Evolutionary conservation across 768 basidiomycete genomes (phyloP).

Genomic region (Tylopilus cervinicoccineus): DNA sequence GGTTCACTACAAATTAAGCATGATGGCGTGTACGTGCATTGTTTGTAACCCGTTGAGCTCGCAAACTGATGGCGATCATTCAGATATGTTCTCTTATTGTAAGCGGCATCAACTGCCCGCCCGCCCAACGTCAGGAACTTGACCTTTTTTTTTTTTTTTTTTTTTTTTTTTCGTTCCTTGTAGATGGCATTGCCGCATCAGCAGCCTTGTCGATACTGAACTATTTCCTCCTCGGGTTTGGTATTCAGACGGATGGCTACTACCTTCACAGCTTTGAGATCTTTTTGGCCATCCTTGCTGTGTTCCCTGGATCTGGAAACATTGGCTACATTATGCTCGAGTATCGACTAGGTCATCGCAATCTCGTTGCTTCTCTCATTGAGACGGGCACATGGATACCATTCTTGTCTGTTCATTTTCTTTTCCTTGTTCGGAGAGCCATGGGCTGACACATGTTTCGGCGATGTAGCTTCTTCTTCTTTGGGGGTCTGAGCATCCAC

Average conservation of each 20-base stretch:
- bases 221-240: constrained; percentile 70
- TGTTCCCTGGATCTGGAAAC: constrained; percentile 73
- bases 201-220: constrained; percentile 63
- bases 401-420: constrained; percentile 32
- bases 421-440: too few relatives aligned
- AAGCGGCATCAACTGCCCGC: constrained; percentile 16
- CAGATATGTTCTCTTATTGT: constrained; percentile 54
- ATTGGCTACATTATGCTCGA: constrained; percentile 67
- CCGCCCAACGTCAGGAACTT: constrained; percentile 3
- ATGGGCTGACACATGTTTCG: not conserved
- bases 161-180: not conserved
- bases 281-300: constrained; percentile 67
- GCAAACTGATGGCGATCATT: constrained; percentile 2
- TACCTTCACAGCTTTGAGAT: constrained; percentile 80
- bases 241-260: constrained; percentile 67
- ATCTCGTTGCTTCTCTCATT: constrained; percentile 12
- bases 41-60: not conserved
- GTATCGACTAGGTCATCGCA: constrained; percentile 56
- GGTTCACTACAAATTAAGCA: constrained; percentile 74
- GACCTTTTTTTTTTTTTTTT: too few relatives aligned
- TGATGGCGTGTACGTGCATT: constrained; percentile 46
- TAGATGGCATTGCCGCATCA: constrained; percentile 60
- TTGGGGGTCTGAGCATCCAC: constrained; percentile 52
- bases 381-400: constrained; percentile 28
- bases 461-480: constrained; percentile 44